Evolutionary conservation across 495 filamentous ascomycete genomes (phyloP).

Genomic region (Penicillium herquei): DNA sequence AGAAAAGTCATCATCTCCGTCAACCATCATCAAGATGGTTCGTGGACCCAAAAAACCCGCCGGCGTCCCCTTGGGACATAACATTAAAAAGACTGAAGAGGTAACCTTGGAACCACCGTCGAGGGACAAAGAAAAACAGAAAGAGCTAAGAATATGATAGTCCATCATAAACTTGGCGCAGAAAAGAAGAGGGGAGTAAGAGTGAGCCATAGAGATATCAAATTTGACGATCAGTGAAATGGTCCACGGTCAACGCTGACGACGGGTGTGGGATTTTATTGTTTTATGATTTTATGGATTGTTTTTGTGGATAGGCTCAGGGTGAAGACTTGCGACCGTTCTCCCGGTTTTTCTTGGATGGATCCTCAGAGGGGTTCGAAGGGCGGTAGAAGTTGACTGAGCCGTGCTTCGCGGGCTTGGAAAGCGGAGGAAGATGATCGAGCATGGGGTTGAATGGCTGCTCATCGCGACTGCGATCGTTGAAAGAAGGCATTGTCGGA

Average conservation of each 20-base stretch:
- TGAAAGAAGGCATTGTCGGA: constrained; percentile 43
- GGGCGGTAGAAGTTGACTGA: background rate
- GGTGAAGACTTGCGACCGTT: constrained; percentile 18
- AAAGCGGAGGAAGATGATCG: background rate
- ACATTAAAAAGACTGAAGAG: constrained; percentile 11
- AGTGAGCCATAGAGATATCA: constrained; percentile 1
- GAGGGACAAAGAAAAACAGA: background rate
- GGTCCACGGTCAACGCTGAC: background rate
- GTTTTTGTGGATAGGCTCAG: background rate
- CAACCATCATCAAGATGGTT: constrained; percentile 22
- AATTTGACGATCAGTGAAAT: background rate
- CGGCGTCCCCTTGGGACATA: background rate
- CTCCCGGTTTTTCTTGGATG: constrained; percentile 27
- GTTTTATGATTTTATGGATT: background rate
- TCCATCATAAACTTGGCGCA: background rate
- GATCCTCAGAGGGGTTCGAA: constrained; percentile 28
- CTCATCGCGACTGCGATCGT: constrained; percentile 33
- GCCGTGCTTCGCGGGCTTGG: background rate
- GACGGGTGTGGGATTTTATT: background rate
- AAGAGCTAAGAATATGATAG: background rate
- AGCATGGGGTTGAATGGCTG: constrained; percentile 50
- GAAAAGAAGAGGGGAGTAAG: constrained; percentile 13
- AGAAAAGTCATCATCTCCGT: constrained; percentile 25
- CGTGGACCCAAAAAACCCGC: constrained; percentile 1
- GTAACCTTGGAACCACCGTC: constrained; percentile 1